Evolutionary conservation across 177 flowering plant species (phyloP).

Genomic region (Telopea speciosissima): DNA sequence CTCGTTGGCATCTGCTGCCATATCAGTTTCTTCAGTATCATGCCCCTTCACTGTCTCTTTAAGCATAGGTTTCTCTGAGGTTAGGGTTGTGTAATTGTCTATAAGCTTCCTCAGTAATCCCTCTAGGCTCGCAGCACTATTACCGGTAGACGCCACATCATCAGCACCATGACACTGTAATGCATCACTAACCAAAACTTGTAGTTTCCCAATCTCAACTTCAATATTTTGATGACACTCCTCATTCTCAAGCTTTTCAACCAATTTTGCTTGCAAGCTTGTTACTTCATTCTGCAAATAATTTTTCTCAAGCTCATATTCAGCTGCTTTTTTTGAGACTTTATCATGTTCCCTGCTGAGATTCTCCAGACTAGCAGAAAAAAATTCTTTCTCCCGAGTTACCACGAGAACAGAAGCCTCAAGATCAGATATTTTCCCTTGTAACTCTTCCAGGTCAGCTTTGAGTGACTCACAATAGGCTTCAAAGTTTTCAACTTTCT

Average conservation of each 20-base stretch:
- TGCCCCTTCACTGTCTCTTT: slow-evolving; percentile 17
- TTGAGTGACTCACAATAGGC: slow-evolving; percentile 42
- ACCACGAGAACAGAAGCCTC: slow-evolving; percentile 41
- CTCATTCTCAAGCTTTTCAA: slow-evolving; percentile 31
- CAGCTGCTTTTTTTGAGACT: slow-evolving; percentile 30
- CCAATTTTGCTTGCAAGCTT: slow-evolving; percentile 46
- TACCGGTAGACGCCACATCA: slow-evolving; percentile 25
- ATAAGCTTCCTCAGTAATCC: slow-evolving; percentile 50
- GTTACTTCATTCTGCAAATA: slow-evolving; percentile 37
- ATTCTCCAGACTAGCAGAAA: slow-evolving; percentile 46
- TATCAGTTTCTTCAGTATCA: slow-evolving; percentile 21
- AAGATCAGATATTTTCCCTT: slow-evolving; percentile 39
- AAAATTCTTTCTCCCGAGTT: slow-evolving; percentile 44
- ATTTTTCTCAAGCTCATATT: slow-evolving; percentile 39
- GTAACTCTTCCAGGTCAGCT: slow-evolving; percentile 52
- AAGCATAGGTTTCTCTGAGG: slow-evolving; percentile 19
- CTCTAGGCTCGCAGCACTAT: slow-evolving; percentile 40
- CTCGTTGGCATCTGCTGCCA: slow-evolving; percentile 19
- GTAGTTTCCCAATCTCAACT: slow-evolving; percentile 41
- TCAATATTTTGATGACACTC: slow-evolving; percentile 33
- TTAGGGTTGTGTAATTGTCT: slow-evolving; percentile 32
- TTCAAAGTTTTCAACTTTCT: slow-evolving; percentile 60
- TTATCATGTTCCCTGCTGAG: slow-evolving; percentile 36
- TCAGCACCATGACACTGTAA: slow-evolving; percentile 37
- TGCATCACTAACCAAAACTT: slow-evolving; percentile 46